Evolutionary conservation across 1,139 yeast species (phyloP), one percentile per base, ranked within the genome.

Genomic region (Yamadazyma diddensiae): DNA sequence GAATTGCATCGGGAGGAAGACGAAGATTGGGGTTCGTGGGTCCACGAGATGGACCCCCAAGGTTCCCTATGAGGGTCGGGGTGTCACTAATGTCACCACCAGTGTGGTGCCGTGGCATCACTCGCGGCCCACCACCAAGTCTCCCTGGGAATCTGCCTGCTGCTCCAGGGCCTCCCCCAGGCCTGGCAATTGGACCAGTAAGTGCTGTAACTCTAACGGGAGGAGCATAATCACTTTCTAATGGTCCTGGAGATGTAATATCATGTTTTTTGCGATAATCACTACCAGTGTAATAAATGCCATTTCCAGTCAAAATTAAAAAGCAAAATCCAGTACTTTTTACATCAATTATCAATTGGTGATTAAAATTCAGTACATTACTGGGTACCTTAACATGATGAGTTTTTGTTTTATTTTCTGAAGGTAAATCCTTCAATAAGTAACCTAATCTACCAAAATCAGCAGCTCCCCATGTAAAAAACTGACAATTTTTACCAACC

Each of bases 261-360:
- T 30, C 31, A 19, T 37, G 26, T 7, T 36, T 38, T 10, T 44
- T 66, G 9, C 68, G 70, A 66, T 77, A 78, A 14, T 64, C 59
- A 4, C 61, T 47, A 0, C 85, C 85, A 0, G 82, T 74, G 28
- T 63, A 67, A 49, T 63, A 79, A 10, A 80, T 47, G 0, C 87
- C 87, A 3, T 62, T 53, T 26, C 66, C 62, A 0, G 82, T 71
- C 29, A 82, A 55, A 1, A 83, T 57, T 28, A 79, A 76, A 46
- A 81, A 78, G n/a, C 82, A 70, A 47, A 67, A 82, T 1, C 94
- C 94, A 23, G 82, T 82, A 5, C 82, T 79, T 12, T 74, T 64
- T 2, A 82, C 59, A 46, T 79, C 85, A 4, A 73, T 62, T 6
- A 80, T 56, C 1, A 71, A 52, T 15, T 57, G 52, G 12, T 62